Evolutionary conservation across 805 yeast species (phyloP).

Genomic region (Metschnikowia anglica): DNA sequence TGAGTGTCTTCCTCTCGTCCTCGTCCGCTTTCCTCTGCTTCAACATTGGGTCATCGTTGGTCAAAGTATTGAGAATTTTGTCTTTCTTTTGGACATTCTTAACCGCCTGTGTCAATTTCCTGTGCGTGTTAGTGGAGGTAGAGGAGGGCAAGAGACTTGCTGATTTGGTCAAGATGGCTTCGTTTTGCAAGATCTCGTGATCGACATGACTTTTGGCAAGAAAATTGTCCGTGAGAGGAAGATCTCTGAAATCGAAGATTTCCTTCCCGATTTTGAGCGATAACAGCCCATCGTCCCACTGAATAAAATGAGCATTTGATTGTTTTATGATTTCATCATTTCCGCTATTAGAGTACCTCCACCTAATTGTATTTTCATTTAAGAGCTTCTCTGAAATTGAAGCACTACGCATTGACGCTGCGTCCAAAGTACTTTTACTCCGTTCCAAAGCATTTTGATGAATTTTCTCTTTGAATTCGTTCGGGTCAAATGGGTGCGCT

Average conservation of each 20-base stretch:
- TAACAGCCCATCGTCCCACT: constrained; percentile 91
- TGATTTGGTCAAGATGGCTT: constrained; percentile 60
- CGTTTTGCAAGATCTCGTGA: constrained; percentile 68
- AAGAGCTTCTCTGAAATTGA: constrained; percentile 59
- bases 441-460: constrained; percentile 35
- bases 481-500: constrained; percentile 83
- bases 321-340: constrained; percentile 74
- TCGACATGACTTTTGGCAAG: constrained; percentile 69
- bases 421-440: constrained; percentile 29
- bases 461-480: constrained; percentile 54
- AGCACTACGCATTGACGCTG: constrained; percentile 47
- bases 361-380: constrained; percentile 84
- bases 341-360: constrained; percentile 86
- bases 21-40: constrained; percentile 67
- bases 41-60: constrained; percentile 66
- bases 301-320: constrained; percentile 83
- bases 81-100: constrained; percentile 48
- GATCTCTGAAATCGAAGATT: constrained; percentile 71
- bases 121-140: constrained; percentile 80
- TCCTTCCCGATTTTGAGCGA: constrained; percentile 88
- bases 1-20: constrained; percentile 55
- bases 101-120: constrained; percentile 71
- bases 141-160: constrained; percentile 87
- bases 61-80: constrained; percentile 51
- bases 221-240: constrained; percentile 67